phyloP scores from a whole-genome alignment of 2,329 filamentous ascomycete species.

The Chalaropsis thielavioides region DNA sequence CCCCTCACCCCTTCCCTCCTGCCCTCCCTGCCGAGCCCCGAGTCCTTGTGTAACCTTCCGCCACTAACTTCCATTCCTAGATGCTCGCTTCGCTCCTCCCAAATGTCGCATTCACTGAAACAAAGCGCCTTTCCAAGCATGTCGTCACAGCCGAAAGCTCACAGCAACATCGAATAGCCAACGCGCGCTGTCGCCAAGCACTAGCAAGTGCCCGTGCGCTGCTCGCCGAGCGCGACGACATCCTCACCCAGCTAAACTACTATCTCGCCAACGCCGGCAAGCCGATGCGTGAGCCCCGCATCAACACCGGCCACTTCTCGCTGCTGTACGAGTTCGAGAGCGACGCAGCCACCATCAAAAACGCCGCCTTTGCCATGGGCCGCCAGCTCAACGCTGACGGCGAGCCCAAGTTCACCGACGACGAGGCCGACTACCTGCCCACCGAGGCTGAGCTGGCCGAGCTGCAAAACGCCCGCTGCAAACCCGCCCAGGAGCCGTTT shows the following conservation, averaged over 20 bases:
- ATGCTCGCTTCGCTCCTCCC: slow-evolving; percentile 27
- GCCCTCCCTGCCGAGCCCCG: not conserved
- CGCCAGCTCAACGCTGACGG: slow-evolving; percentile 1
- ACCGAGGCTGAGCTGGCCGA: not conserved
- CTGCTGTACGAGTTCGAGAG: not conserved
- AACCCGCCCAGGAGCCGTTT: not conserved
- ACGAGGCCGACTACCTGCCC: not conserved
- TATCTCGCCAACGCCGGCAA: slow-evolving; percentile 18
- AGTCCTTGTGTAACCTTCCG: slow-evolving; percentile 8
- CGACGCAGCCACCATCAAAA: not conserved
- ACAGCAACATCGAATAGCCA: slow-evolving; percentile 23
- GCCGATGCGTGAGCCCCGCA: not conserved
- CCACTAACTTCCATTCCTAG: slow-evolving; percentile 19
- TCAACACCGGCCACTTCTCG: not conserved
- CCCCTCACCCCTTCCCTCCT: not conserved
- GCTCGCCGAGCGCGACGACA: slow-evolving; percentile 22
- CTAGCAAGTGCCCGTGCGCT: slow-evolving; percentile 19
- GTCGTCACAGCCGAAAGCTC: slow-evolving; percentile 23
- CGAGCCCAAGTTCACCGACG: slow-evolving; percentile 3
- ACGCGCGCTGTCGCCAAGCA: slow-evolving; percentile 17
- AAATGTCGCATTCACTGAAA: slow-evolving; percentile 24
- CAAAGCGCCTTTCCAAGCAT: slow-evolving; percentile 28
- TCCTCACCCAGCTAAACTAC: slow-evolving; percentile 23
- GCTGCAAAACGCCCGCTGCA: not conserved
- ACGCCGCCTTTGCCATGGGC: not conserved